Base-by-base conservation (phyloP, 2,329 filamentous ascomycete genomes). In the Aureobasidium subglaciale region DNA sequence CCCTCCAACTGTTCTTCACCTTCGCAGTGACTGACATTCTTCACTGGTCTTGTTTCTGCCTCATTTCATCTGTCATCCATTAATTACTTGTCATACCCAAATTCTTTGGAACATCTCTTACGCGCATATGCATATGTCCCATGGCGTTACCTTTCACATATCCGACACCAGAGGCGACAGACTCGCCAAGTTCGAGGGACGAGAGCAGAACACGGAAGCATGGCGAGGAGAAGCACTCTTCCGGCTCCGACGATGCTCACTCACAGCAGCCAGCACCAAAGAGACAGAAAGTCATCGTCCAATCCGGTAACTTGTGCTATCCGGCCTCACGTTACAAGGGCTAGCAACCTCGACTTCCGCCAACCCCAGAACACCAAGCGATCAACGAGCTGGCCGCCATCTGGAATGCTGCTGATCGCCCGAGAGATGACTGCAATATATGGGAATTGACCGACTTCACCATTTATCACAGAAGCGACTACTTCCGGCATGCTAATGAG, bases 401-500 rank as follows among this genome's bases (percentile, higher is more conserved):
- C 25, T 56, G 54, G 54, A 41, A 56, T 11, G 18, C 32, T 10
- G 2, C 24, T 8, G 35, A 56, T 13, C 34, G 37, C 8, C 24
- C 34, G 4, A 13, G 16, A 5, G 32, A 49, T 11, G 42, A 56
- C 5, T 15, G 32, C 18, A 56, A 41, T 27, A 56, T 56, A 35
- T 56, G 54, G 54, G n/a, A 18, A 11, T 20, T 56, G 13, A n/a
- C 48, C 6, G 13, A 56, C 4, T 56, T 30, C 38, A 37, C 8
- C 24, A 32, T 56, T 5, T 52, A 56, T 16, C 45, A 30, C 9
- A 22, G 40, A 1, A 1, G 8, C 9, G 10, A 10, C 2, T 13
- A 20, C 8, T 5, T 41, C 20, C 22, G 46, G 9, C 73, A 75
- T 53, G 68, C 70, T 0, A 64, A 70, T 46, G 81, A 86, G 59